Evolutionary conservation across 2,329 filamentous ascomycete species (phyloP).

Genomic region (Penicillium sp.): DNA sequence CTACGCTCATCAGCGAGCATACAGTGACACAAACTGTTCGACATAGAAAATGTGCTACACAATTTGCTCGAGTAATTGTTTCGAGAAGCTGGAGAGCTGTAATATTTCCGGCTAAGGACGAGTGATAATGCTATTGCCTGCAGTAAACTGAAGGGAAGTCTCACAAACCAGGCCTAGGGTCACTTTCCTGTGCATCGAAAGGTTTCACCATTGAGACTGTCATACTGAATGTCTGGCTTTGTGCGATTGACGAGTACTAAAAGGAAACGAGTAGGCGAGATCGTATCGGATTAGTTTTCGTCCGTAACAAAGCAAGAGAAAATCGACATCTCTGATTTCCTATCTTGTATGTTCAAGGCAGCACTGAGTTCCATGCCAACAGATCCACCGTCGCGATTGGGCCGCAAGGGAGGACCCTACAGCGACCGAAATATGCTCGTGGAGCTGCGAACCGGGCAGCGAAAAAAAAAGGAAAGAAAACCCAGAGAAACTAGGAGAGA

Average conservation of each 20-base stretch:
- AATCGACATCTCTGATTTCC: background rate
- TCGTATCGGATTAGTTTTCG: background rate
- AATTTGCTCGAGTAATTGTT: background rate
- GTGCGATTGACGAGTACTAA: background rate
- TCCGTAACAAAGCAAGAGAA: background rate
- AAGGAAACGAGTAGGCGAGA: background rate
- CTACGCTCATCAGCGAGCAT: too few relatives aligned
- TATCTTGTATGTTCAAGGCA: background rate
- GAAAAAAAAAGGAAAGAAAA: background rate
- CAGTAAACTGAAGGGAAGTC: background rate
- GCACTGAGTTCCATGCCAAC: background rate
- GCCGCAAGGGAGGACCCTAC: slow-evolving; percentile 2
- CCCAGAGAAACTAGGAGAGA: background rate
- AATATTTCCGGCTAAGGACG: background rate
- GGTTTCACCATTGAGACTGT: slow-evolving; percentile 3
- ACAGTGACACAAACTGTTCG: background rate
- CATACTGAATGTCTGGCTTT: background rate
- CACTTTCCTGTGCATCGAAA: background rate
- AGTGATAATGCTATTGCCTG: background rate
- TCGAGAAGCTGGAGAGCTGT: background rate
- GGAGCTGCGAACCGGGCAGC: background rate
- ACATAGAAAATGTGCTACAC: background rate
- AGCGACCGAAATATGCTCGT: slow-evolving; percentile 5
- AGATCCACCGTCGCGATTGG: background rate
- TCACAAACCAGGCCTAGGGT: background rate